phyloP scores from a whole-genome alignment of 768 basidiomycete genomes.

The Hygrophorus pudorinus region DNA sequence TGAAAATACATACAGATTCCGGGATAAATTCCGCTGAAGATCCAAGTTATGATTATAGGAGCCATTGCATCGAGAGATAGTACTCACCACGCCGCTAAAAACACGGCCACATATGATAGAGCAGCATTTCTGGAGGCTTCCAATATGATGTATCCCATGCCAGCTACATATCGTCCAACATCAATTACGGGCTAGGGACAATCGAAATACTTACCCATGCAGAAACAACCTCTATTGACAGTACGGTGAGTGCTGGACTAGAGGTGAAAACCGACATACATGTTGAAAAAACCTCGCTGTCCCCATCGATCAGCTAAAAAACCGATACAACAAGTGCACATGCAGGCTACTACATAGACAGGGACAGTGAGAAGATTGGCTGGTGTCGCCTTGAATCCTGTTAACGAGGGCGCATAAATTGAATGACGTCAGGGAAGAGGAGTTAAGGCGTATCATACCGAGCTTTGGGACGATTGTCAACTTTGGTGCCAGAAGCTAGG shows the following conservation, averaged over 20 bases:
- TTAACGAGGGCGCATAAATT: conserved; percentile 1
- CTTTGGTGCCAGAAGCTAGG: not conserved
- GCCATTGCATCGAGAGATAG: not conserved
- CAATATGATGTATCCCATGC: conserved; percentile 61
- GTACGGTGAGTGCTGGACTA: not conserved
- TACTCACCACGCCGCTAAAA: conserved; percentile 55
- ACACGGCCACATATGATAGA: conserved; percentile 65
- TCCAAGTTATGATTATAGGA: not conserved
- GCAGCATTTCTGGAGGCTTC: conserved; percentile 49
- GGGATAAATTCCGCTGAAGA: conserved; percentile 59
- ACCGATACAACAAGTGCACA: conserved; percentile 55
- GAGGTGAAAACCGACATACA: conserved; percentile 30
- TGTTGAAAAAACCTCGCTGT: conserved; percentile 50
- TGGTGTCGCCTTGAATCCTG: conserved; percentile 56
- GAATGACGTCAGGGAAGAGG: not conserved
- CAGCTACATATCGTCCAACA: conserved; percentile 27
- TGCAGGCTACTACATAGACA: conserved; percentile 61
- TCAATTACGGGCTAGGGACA: conserved; percentile 13
- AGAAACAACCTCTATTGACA: conserved; percentile 23
- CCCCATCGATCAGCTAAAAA: conserved; percentile 53
- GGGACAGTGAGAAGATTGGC: conserved; percentile 75
- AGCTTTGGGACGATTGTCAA: conserved; percentile 20
- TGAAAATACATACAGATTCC: conserved; percentile 42
- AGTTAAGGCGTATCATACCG: conserved; percentile 21
- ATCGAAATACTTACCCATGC: conserved; percentile 19